Base-by-base conservation (phyloP, 2,329 filamentous ascomycete species). In the Pseudogymnoascus sp. region DNA sequence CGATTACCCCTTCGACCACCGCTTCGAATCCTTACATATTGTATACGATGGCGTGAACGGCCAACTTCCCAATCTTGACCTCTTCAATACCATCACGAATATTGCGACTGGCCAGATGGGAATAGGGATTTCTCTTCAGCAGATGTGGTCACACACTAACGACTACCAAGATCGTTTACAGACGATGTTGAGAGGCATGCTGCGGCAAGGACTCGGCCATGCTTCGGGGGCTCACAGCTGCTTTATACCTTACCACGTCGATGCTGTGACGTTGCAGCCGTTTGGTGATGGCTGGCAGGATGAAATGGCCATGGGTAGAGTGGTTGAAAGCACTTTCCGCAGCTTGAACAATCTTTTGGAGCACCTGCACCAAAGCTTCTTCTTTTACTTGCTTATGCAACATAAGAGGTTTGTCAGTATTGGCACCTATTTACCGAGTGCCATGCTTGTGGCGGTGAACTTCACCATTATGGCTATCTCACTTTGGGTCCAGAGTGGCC, bases 301-400 rank as follows among this genome's bases (percentile, higher is more conserved):
- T 74, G 95, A 97, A 77, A 97, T 97, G 91, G 90, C 89, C 9
- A 86, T 99, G 73, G 95, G 95, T 5, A 83, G 93, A 62, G 88
- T 93, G 0, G 82, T 97, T 4, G 95, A 99, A 77, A 92, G 92
- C 70, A 84, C 95, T 2, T 96, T 96, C 75, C 84, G 95, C 70
- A 96, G 91, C 74, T 79, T 99, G 75, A 99, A 99, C 78, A 99
- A 99, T 72, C 78, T 99, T 64, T 83, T 99, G 33, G 95, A 99
- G 77, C 93, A 99, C 74, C 82, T 99, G 65, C 95, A 99, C 74
- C 95, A 99, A 77, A 97, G 93, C 75, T 99, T 99, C 80, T 99
- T 99, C 83, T 97, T 99, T 78, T 99, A 99, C 75, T 80, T 99
- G 61, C 82, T 99, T 50, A 92, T 97, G 85, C 88, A 96, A 68